Evolutionary conservation across 1,284 basidiomycete species (phyloP).

Genomic region (Sphaerobolus stellatus): DNA sequence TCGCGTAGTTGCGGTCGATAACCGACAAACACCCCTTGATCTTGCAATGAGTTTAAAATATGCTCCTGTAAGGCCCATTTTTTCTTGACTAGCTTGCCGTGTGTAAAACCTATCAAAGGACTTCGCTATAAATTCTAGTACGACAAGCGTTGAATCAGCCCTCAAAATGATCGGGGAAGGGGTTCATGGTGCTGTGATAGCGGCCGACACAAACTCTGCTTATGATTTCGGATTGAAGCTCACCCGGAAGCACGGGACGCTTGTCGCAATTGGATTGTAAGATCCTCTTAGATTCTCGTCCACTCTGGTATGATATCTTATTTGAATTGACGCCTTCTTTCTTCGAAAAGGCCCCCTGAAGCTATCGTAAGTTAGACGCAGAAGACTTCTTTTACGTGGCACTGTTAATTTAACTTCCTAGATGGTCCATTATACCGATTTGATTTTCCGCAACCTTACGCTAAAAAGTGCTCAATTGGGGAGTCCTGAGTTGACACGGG

Average conservation of each 20-base stretch:
- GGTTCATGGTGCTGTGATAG: conserved; percentile 19
- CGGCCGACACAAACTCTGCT: conserved; percentile 21
- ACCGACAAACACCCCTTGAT: conserved; percentile 22
- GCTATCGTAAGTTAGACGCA: conserved; percentile 1
- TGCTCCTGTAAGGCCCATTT: conserved; percentile 1
- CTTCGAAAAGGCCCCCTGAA: neutral
- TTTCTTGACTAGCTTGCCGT: neutral
- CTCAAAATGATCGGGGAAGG: conserved; percentile 1
- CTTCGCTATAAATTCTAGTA: neutral
- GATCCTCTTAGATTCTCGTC: neutral
- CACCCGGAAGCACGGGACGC: conserved; percentile 20
- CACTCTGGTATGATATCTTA: neutral
- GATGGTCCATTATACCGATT: neutral
- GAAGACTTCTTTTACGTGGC: neutral
- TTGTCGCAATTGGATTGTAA: conserved; percentile 17
- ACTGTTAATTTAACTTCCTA: neutral
- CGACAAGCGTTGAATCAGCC: neutral
- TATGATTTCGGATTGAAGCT: conserved; percentile 19
- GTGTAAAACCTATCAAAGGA: neutral
- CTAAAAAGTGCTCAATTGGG: neutral
- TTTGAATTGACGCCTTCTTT: neutral
- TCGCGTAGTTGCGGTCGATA: conserved; percentile 21
- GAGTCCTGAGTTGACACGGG: neutral
- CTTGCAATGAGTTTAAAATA: conserved; percentile 17
- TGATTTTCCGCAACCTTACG: conserved; percentile 5